phyloP scores from a whole-genome alignment of 2,329 filamentous ascomycete species.

The Fusarium sp. region DNA sequence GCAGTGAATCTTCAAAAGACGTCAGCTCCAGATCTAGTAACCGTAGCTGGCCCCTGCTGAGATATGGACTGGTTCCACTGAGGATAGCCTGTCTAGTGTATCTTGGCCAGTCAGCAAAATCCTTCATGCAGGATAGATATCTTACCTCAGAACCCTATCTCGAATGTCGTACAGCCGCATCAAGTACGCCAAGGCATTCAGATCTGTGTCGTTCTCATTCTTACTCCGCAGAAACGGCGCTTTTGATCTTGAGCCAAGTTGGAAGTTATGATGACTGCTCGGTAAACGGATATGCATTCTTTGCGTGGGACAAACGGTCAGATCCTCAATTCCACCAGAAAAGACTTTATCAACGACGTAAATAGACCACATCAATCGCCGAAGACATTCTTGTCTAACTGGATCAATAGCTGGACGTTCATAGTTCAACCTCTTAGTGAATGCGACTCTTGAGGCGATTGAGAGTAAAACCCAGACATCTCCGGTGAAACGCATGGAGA shows the following conservation, averaged over 20 bases:
- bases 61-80: conserved; percentile 21
- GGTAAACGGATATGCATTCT: conserved; percentile 41
- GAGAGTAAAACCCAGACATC: conserved; percentile 40
- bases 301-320: conserved; percentile 38
- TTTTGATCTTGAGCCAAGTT: conserved; percentile 34
- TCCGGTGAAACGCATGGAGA: neutral
- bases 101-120: neutral
- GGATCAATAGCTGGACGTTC: conserved; percentile 27
- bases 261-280: conserved; percentile 38
- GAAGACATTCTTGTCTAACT: conserved; percentile 35
- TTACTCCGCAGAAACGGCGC: conserved; percentile 21
- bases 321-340: conserved; percentile 42
- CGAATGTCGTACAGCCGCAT: conserved; percentile 36
- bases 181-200: conserved; percentile 33
- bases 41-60: conserved; percentile 14
- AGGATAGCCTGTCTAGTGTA: conserved; percentile 33
- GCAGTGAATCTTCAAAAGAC: conserved; percentile 23
- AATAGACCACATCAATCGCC: conserved; percentile 43
- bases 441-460: conserved; percentile 37
- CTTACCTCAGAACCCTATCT: conserved; percentile 35
- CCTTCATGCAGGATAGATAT: accelerated
- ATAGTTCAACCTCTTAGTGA: conserved; percentile 41
- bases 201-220: neutral
- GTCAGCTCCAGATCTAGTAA: conserved; percentile 33
- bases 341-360: conserved; percentile 39